Conservation (phyloP, 2,329 filamentous ascomycete species). For the Pestalotiopsis sp. region DNA sequence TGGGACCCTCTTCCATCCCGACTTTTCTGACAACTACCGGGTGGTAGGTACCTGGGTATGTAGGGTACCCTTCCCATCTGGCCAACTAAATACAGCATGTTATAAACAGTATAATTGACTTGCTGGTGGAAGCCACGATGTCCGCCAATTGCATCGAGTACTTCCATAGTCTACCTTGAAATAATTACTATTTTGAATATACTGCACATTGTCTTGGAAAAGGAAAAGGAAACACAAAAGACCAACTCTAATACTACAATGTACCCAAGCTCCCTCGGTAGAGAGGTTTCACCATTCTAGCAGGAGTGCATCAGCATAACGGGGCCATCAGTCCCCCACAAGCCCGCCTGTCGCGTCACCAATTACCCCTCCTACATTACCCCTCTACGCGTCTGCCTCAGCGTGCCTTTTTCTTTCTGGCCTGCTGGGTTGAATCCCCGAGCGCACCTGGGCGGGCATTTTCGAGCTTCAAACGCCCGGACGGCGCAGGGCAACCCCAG, state of each 20-base stretch:
- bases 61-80: neutral
- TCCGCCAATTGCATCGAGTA: neutral
- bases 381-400: slow-evolving; percentile 26
- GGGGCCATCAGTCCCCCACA: neutral
- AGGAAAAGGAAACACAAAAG: neutral
- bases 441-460: neutral
- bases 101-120: neutral
- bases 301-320: neutral
- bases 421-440: neutral
- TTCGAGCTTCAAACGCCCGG: neutral
- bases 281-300: neutral
- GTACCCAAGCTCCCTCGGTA: neutral
- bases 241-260: neutral
- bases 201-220: neutral
- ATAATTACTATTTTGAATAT: neutral
- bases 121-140: neutral
- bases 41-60: neutral
- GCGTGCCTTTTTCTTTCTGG: neutral
- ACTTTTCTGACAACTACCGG: slow-evolving; percentile 11
- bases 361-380: slow-evolving; percentile 14
- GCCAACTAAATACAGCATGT: neutral
- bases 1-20: slow-evolving; percentile 2
- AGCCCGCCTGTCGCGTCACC: slow-evolving; percentile 19
- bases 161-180: neutral
- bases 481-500: neutral